phyloP scores from a whole-genome alignment of 352 stramenopile species.

The Saprolegnia parasitica region DNA sequence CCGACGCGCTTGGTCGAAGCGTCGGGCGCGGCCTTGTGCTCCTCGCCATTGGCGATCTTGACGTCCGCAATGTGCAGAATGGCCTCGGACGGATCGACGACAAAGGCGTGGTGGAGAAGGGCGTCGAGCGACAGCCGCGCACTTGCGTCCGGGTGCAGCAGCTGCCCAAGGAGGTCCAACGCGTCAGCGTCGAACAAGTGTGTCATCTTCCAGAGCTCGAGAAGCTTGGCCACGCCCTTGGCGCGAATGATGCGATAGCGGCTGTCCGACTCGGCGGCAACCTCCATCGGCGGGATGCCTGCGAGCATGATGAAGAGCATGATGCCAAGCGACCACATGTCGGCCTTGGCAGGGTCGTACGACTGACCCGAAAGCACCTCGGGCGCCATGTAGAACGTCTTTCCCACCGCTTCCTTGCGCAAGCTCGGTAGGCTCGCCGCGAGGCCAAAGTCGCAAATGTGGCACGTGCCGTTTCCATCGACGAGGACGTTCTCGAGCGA shows the following conservation, averaged over 20 bases:
- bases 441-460: conserved; percentile 66
- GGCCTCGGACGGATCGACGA: conserved; percentile 3
- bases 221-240: conserved; percentile 44
- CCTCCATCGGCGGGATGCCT: conserved; percentile 44
- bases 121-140: conserved; percentile 8
- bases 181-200: conserved; percentile 6
- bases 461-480: conserved; percentile 70
- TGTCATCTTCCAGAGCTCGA: conserved; percentile 49
- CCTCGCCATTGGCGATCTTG: neutral
- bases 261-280: conserved; percentile 36
- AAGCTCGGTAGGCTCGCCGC: conserved; percentile 37
- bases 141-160: conserved; percentile 12
- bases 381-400: conserved; percentile 56
- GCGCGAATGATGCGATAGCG: conserved; percentile 43
- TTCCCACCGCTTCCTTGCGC: conserved; percentile 47
- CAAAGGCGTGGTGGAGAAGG: conserved; percentile 10
- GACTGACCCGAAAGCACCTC: conserved; percentile 40
- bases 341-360: conserved; percentile 50
- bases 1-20: neutral
- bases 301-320: conserved; percentile 65
- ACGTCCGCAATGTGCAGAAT: neutral
- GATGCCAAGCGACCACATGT: conserved; percentile 64
- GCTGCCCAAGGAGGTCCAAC: conserved; percentile 14
- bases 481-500: conserved; percentile 91
- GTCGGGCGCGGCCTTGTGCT: neutral